phyloP scores from a whole-genome alignment of 192 early-diverging fungal genomes.

The Rhizophagus prolifer region DNA sequence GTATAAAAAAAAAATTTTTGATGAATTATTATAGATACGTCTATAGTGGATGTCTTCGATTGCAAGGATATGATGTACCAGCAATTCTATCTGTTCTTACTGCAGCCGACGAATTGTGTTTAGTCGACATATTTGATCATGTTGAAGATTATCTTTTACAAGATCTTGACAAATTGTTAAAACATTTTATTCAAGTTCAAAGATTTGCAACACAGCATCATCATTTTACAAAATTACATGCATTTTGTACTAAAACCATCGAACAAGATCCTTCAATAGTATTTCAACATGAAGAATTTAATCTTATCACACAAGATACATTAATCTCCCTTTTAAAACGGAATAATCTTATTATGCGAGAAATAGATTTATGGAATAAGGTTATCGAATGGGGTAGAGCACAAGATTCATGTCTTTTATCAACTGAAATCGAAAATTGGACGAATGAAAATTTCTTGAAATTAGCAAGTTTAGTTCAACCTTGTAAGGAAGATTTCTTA shows the following conservation, averaged over 20 bases:
- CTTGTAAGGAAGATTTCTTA: background rate
- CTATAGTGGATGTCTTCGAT: background rate
- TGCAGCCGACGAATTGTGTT: constrained; percentile 3
- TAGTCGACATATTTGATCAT: background rate
- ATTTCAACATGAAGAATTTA: background rate
- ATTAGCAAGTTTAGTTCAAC: background rate
- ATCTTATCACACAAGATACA: background rate
- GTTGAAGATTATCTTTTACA: background rate
- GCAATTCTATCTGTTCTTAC: background rate
- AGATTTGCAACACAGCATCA: background rate
- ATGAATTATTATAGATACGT: background rate
- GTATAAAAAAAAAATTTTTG: background rate
- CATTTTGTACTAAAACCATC: background rate
- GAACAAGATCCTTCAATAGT: background rate
- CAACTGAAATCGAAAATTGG: background rate
- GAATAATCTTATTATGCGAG: background rate
- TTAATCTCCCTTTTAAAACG: background rate
- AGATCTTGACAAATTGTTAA: background rate
- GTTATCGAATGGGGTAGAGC: background rate
- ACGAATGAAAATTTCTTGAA: background rate
- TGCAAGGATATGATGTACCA: background rate
- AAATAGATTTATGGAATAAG: background rate
- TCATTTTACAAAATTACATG: background rate
- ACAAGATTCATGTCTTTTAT: background rate
- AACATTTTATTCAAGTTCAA: background rate